Evolutionary conservation across 1,139 yeast species (phyloP).

Genomic region (Blastobotrys serpentis): DNA sequence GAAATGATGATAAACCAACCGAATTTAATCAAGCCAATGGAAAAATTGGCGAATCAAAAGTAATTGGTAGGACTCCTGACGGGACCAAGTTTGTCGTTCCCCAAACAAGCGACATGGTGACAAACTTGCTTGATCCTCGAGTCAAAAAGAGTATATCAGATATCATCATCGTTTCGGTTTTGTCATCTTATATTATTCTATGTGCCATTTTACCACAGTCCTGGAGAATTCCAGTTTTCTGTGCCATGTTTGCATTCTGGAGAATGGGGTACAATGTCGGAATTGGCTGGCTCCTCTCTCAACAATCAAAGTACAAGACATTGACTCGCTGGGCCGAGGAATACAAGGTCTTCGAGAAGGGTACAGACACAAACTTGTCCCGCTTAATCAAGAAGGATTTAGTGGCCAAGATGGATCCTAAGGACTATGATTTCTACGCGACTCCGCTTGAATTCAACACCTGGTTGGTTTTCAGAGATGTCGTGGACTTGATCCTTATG

Average conservation of each 20-base stretch:
- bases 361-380: constrained; percentile 41
- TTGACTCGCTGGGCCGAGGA: constrained; percentile 57
- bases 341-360: constrained; percentile 47
- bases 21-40: neutral
- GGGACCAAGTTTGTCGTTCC: constrained; percentile 59
- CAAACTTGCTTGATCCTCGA: constrained; percentile 76
- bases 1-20: neutral
- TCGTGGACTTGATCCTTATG: constrained; percentile 82
- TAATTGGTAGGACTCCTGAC: constrained; percentile 32
- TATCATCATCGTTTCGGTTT: constrained; percentile 52
- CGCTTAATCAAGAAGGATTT: constrained; percentile 50
- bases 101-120: constrained; percentile 81
- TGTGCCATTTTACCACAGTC: constrained; percentile 41
- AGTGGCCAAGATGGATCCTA: constrained; percentile 53
- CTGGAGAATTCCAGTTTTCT: constrained; percentile 47
- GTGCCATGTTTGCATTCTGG: constrained; percentile 69
- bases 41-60: constrained; percentile 3
- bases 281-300: constrained; percentile 66
- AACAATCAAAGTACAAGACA: constrained; percentile 60
- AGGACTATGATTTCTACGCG: constrained; percentile 47
- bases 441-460: constrained; percentile 78
- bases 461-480: constrained; percentile 77
- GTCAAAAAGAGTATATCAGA: constrained; percentile 70
- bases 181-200: constrained; percentile 52
- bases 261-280: constrained; percentile 76